Conservation (phyloP, 805 yeast genomes). For the Saturnispora serradocipensis region DNA sequence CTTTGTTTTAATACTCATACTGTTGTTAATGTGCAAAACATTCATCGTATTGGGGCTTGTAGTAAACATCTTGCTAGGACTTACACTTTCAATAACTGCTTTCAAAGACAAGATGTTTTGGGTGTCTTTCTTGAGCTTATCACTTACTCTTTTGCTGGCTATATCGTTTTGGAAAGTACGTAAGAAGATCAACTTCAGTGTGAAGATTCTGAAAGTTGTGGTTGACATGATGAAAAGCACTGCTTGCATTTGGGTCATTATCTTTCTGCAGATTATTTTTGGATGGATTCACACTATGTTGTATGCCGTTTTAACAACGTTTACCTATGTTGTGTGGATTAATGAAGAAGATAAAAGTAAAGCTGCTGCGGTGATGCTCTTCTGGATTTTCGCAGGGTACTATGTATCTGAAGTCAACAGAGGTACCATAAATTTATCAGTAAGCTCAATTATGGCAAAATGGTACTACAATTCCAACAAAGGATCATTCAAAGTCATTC, state of each 20-base stretch:
- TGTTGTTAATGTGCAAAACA: background rate
- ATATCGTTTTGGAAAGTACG: conserved; percentile 16
- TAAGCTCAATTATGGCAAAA: conserved; percentile 78
- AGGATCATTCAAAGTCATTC: conserved; percentile 62
- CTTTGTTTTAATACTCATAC: background rate
- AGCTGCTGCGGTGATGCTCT: conserved; percentile 43
- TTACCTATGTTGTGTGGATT: conserved; percentile 70
- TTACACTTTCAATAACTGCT: background rate
- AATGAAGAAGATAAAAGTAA: conserved; percentile 8
- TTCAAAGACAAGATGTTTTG: background rate
- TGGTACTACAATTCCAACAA: conserved; percentile 75
- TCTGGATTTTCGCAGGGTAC: conserved; percentile 74
- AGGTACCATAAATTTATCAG: conserved; percentile 72
- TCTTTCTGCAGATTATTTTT: conserved; percentile 31
- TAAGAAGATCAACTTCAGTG: conserved; percentile 23
- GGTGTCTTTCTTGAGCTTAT: conserved; percentile 21
- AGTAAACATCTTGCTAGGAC: background rate
- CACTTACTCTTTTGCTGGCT: conserved; percentile 15
- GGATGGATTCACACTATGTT: conserved; percentile 57
- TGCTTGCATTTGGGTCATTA: conserved; percentile 55
- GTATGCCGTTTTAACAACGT: conserved; percentile 59
- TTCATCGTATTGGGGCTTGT: conserved; percentile 6
- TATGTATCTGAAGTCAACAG: conserved; percentile 74
- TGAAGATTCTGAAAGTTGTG: conserved; percentile 28
- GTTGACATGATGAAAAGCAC: conserved; percentile 64